phyloP scores from a whole-genome alignment of 2,329 filamentous ascomycete species.

The Leptographium procerum region DNA sequence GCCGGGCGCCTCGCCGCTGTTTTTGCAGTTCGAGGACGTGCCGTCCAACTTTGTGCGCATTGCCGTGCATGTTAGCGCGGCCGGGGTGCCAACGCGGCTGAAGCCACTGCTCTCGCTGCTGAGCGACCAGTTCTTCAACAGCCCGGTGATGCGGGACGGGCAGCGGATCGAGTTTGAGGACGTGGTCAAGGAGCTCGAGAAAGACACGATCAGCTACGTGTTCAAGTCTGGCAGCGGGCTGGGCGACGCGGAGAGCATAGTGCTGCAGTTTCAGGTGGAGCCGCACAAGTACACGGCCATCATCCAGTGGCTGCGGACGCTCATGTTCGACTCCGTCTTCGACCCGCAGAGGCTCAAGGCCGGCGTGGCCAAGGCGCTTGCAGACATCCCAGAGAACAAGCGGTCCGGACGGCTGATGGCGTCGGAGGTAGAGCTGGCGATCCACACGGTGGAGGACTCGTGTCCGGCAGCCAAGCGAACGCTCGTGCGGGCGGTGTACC shows the following conservation, averaged over 20 bases:
- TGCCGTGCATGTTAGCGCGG: constrained; percentile 68
- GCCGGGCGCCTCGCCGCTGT: constrained; percentile 44
- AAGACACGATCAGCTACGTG: constrained; percentile 76
- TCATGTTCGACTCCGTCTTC: constrained; percentile 84
- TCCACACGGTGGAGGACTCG: constrained; percentile 69
- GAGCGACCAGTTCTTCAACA: constrained; percentile 87
- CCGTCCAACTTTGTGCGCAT: constrained; percentile 87
- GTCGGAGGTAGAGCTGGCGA: constrained; percentile 57
- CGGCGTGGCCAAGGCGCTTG: constrained; percentile 66
- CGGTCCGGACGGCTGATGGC: constrained; percentile 66
- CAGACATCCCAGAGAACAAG: constrained; percentile 86
- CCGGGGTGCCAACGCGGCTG: constrained; percentile 63
- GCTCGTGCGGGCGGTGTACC: constrained; percentile 75
- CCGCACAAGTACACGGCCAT: constrained; percentile 74
- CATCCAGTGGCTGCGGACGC: constrained; percentile 71
- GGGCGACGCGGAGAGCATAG: constrained; percentile 70
- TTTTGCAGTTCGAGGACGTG: constrained; percentile 95
- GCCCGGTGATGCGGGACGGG: constrained; percentile 68
- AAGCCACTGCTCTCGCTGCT: constrained; percentile 80
- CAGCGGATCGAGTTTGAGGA: constrained; percentile 77
- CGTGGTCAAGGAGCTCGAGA: constrained; percentile 81
- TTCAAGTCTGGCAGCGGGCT: constrained; percentile 58
- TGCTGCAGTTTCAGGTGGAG: constrained; percentile 76
- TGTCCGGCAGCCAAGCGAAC: constrained; percentile 67
- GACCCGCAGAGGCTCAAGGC: constrained; percentile 57